Conservation (phyloP, 23 red algal species). For the Rhodosorus marinus region DNA sequence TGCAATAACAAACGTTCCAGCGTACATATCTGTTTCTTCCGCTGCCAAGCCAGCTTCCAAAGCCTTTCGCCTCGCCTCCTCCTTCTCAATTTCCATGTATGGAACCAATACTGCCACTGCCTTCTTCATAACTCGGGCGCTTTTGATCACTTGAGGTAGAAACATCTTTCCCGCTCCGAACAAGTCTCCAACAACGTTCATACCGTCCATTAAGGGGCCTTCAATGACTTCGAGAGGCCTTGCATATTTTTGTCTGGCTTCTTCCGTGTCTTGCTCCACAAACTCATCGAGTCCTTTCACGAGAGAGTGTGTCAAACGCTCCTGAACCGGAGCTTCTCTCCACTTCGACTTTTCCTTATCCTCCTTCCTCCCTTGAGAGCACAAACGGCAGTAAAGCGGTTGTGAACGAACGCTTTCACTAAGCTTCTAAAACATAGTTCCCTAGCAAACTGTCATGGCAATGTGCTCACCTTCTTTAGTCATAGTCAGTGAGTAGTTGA, state of each 20-base stretch:
- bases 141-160: conserved; percentile 59
- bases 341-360: conserved; percentile 61
- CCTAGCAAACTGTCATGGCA: too few species aligned
- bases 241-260: conserved; percentile 16
- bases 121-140: conserved; percentile 72
- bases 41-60: conserved; percentile 25
- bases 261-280: conserved; percentile 32
- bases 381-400: too few species aligned
- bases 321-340: conserved; percentile 18
- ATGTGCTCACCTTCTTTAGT: conserved; percentile 38
- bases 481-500: conserved; percentile 49
- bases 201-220: conserved; percentile 63
- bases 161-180: conserved; percentile 75
- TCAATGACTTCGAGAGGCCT: conserved; percentile 58
- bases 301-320: conserved; percentile 36
- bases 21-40: conserved; percentile 55
- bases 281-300: conserved; percentile 61
- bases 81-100: conserved; percentile 70
- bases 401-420: too few species aligned
- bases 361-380: not conserved
- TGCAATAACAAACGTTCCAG: conserved; percentile 61
- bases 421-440: too few species aligned
- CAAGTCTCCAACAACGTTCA: conserved; percentile 55
- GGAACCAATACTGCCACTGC: conserved; percentile 62
- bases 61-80: conserved; percentile 16